Base-by-base conservation (phyloP, 83 land plant species). In the Picea abies region DNA sequence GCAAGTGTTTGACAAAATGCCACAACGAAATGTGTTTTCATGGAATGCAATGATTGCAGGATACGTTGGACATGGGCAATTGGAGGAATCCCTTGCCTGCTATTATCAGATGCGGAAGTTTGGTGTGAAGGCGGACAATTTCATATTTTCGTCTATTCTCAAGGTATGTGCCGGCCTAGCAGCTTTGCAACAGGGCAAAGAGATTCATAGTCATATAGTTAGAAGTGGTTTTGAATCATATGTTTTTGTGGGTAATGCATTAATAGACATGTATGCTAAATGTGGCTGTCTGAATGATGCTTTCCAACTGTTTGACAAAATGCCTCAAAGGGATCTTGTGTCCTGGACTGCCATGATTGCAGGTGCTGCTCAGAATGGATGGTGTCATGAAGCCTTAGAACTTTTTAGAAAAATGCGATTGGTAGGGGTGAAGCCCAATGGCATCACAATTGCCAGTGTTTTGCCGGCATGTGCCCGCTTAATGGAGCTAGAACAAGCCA, bases 281-380 rank as follows among this genome's bases (percentile, higher is more conserved):
- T 89, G 90, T 79, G 82, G 83, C 16, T 75, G 73, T 60, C 58
- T 85, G 64, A 25, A 32, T 16, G 67, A 70, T 78, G 92, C 92
- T n/a, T 84, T 79, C 32, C 26, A 39, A 32, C 82, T 82, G 14
- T 90, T 90, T 49, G 63, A 47, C 12, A 81, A 75, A 79, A 87
- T 90, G 90, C 25, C 39, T 4, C 10, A 68, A 19, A 83, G 78
- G 80, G 83, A 90, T 85, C 78, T 87, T 14, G 80, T 90, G 3
- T 87, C 90, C 29, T 90, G 92, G 90, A 87, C 86, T n/a, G 86
- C 86, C 49, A 83, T 90, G 84, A 25, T 90, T 14, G 88, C 83
- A 25, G 90, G 90, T 14, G 87, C 84, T 84, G 90, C 85, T 1
- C 72, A 83, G 26, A 77, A 20, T n/a, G 87, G 87, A 8, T 20